Percentiles rank a stretch among this genome's conserved stretches.
Conservation (phyloP, 495 filamentous ascomycete species). For the Diplogelasinospora grovesii region DNA sequence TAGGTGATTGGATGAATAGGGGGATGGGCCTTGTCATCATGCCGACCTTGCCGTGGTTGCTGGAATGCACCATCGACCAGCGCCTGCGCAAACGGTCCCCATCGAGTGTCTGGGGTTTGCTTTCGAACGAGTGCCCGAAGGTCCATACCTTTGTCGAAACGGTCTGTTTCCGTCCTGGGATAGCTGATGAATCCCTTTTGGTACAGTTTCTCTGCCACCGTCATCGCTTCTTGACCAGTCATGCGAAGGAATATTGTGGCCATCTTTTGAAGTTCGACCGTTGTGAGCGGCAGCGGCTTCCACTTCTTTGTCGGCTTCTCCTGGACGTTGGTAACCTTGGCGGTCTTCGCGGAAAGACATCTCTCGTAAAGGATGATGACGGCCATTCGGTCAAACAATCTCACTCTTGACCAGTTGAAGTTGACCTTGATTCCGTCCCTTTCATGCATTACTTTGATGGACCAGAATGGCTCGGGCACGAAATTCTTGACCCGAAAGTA, state of each 20-base stretch:
- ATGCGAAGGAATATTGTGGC: constrained; percentile 79
- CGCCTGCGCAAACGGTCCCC: constrained; percentile 78
- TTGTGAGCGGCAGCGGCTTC: constrained; percentile 89
- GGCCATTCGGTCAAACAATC: constrained; percentile 80
- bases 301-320: constrained; percentile 91
- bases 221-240: constrained; percentile 83
- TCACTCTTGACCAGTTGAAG: constrained; percentile 76
- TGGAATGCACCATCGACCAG: constrained; percentile 74
- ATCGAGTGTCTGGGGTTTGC: constrained; percentile 65
- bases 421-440: constrained; percentile 72
- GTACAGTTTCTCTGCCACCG: constrained; percentile 82
- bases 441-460: constrained; percentile 74
- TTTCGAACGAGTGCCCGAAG: constrained; percentile 74
- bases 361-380: constrained; percentile 79
- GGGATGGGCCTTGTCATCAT: constrained; percentile 95
- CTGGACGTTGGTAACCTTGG: constrained; percentile 73
- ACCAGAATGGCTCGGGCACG: constrained; percentile 87
- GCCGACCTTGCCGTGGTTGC: constrained; percentile 69
- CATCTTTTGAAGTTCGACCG: constrained; percentile 97
- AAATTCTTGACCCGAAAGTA: constrained; percentile 92
- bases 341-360: constrained; percentile 69
- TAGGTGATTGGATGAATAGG: constrained; percentile 92
- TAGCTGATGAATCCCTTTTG: constrained; percentile 95
- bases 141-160: constrained; percentile 88
- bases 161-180: constrained; percentile 93